Conservation (phyloP, 371 early-diverging fungal species). For the Nematocida displodere region DNA sequence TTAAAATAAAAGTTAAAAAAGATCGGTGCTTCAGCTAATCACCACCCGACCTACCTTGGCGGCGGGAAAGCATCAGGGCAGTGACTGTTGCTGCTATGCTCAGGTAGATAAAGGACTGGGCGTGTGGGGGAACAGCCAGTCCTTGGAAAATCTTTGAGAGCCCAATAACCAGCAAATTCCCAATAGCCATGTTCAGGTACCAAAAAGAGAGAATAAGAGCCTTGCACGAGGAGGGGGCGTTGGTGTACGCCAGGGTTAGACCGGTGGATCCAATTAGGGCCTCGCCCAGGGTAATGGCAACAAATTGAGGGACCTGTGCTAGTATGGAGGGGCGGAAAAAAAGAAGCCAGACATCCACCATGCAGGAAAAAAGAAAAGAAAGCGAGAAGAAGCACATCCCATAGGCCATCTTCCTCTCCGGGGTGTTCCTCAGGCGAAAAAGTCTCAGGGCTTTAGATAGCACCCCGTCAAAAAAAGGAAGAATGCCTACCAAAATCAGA, state of each 20-base stretch:
- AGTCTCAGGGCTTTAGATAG: conserved; percentile 65
- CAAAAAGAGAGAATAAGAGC: conserved; percentile 59
- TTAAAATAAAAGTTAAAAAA: conserved; percentile 31
- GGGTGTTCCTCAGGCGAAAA: conserved; percentile 58
- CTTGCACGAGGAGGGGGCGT: conserved; percentile 55
- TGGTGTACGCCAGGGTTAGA: conserved; percentile 68
- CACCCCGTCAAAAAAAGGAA: conserved; percentile 67
- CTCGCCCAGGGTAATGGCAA: conserved; percentile 69
- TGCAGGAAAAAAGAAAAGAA: conserved; percentile 53
- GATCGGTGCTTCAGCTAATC: not conserved
- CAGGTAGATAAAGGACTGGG: conserved; percentile 18
- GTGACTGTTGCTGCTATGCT: not conserved
- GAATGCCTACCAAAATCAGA: conserved; percentile 67
- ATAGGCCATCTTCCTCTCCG: conserved; percentile 65
- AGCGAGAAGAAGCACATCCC: conserved; percentile 57
- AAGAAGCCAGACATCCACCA: conserved; percentile 63
- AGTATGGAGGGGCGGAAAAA: conserved; percentile 55
- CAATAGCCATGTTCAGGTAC: conserved; percentile 64
- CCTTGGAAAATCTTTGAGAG: conserved; percentile 24
- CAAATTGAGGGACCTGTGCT: conserved; percentile 68
- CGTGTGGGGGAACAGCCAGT: not conserved
- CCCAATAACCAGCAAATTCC: conserved; percentile 64
- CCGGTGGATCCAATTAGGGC: conserved; percentile 69
- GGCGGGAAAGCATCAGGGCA: no score
- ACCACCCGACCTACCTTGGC: no score